Conservation (phyloP, 208 protist genomes). For the Porcisia deanei region DNA sequence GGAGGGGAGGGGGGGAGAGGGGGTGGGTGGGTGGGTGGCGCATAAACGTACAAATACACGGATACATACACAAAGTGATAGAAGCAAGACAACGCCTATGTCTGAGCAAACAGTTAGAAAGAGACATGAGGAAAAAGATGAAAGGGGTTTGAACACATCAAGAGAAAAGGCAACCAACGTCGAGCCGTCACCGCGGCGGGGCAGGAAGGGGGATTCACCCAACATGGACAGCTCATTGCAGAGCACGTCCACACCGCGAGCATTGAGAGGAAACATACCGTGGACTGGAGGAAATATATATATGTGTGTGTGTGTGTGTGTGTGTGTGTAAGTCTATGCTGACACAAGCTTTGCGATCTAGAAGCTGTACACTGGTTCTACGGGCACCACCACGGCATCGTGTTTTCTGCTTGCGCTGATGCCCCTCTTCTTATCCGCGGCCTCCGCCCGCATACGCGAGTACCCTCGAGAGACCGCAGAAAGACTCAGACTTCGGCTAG, state of each 20-base stretch:
- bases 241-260: neutral
- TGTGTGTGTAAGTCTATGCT: neutral
- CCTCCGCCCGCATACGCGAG: too few species aligned
- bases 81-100: neutral
- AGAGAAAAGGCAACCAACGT: neutral
- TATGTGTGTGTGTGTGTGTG: neutral
- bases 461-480: too few species aligned
- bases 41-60: neutral
- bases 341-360: neutral
- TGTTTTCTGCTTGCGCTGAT: neutral
- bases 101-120: neutral
- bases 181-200: neutral
- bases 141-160: too few species aligned
- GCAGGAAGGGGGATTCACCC: neutral
- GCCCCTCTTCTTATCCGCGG: neutral
- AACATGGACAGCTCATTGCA: neutral
- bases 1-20: too few species aligned
- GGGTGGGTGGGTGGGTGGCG: too few species aligned
- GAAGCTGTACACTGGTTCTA: constrained; percentile 1
- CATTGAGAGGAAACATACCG: neutral
- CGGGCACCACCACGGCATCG: neutral
- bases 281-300: neutral
- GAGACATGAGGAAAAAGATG: neutral
- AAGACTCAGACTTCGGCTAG: neutral
- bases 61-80: neutral